These are phyloP conservation scores for Penicillium sp. DNA, from an alignment of 2,329 filamentous ascomycete species.

Conservation along the genomic window DNA sequence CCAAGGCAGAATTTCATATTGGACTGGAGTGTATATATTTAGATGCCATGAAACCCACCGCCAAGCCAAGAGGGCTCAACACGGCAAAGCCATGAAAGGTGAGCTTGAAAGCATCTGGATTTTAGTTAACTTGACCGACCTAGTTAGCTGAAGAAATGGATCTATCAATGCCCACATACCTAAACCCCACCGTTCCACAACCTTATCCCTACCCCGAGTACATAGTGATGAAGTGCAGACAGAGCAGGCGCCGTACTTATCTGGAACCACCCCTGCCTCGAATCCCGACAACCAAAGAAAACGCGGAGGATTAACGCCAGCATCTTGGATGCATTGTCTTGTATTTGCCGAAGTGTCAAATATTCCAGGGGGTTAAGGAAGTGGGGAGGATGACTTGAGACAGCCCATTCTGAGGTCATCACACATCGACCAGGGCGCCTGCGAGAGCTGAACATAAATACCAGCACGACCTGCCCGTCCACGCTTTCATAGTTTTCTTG, in stretches of 20 bases:
- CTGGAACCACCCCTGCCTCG: neutral
- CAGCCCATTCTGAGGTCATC: neutral
- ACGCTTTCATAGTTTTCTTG: neutral
- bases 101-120: neutral
- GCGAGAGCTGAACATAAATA: neutral
- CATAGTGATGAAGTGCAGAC: neutral
- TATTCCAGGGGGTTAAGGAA: neutral
- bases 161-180: no score
- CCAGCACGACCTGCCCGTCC: neutral
- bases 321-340: slow-evolving; percentile 6
- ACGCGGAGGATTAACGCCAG: slow-evolving; percentile 16
- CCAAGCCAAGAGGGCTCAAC: neutral
- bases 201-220: neutral
- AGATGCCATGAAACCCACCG: neutral
- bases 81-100: neutral
- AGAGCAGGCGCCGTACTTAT: no score
- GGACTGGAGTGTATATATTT: slow-evolving; percentile 2
- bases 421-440: neutral
- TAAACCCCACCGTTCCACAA: neutral
- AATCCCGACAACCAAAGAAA: neutral
- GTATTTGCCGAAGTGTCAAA: neutral
- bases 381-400: neutral
- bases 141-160: no score
- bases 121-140: neutral
- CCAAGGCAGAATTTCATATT: neutral